Base-by-base conservation (phyloP, 2,329 filamentous ascomycete genomes). In the Pestalotiopsis sp. region DNA sequence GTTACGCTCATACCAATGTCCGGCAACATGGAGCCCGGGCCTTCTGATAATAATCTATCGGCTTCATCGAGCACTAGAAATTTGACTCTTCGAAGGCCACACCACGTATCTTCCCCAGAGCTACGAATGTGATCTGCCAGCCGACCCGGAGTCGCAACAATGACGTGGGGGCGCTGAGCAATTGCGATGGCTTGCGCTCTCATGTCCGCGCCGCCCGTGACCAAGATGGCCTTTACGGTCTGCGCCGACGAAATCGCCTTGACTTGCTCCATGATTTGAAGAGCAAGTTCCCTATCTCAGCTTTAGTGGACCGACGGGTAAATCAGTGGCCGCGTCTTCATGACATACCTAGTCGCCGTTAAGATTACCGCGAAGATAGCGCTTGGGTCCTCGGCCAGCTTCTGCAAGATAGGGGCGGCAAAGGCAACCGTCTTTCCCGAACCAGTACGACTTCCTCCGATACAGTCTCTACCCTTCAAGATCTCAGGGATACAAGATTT, bases 401-500 rank as follows among this genome's bases (percentile, higher is more conserved):
- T 92, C 79, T 98, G 95, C 71, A 99, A 83, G 70, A 99, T 97
- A 0, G 96, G 96, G 11, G 95, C 94, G 1, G 95, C 93, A 80
- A 99, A 99, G 1, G 96, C 95, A 58, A 98, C 91, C 3, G 96
- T 99, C 84, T 99, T 99, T 82, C 96, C 96, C 13, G 95, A 98
- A 84, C 96, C 96, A 0, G 96, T 99, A 71, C 94, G 88, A 77
- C 93, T 97, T 49, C 95, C 95, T 77, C 96, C 96, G 74, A 99
- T 98, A 78, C 94, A 98, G 81, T 99, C 95, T 74, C 93, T 88
- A 5, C 96, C 96, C 74, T 93, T 91, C 41, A 99, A 80, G 69
- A 98, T 98, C 78, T 96, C 92, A 1, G 95, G 95, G 76, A 99
- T 98, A 78, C 93, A 97, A 66, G 90, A 91, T 76, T 92, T 93